phyloP scores from a whole-genome alignment of 371 early-diverging fungal species.

The Circinella umbellata region DNA sequence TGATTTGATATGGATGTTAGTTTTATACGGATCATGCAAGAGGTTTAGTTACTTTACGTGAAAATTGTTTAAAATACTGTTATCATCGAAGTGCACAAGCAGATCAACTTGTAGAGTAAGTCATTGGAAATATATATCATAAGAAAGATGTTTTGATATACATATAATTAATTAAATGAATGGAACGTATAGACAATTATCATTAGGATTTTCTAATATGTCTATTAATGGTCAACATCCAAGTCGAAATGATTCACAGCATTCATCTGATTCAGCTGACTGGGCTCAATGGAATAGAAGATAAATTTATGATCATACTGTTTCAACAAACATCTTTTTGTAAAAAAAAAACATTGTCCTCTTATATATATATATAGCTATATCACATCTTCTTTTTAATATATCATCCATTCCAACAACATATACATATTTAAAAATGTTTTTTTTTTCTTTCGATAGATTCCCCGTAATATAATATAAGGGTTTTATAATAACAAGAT shows the following conservation, averaged over 20 bases:
- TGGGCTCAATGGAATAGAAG: constrained; percentile 13
- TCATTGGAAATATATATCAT: not conserved
- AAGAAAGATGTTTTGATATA: too few relatives aligned
- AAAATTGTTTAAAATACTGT: constrained; percentile 70
- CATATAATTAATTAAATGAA: not conserved
- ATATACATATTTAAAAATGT: too few relatives aligned
- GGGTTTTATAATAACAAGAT: too few relatives aligned
- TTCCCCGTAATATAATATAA: too few relatives aligned
- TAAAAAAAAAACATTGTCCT: too few relatives aligned
- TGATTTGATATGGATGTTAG: constrained; percentile 31
- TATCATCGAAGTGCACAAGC: constrained; percentile 67
- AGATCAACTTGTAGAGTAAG: constrained; percentile 20
- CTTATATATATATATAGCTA: too few relatives aligned
- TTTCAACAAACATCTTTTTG: too few relatives aligned
- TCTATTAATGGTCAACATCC: constrained; percentile 10
- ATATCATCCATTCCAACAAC: too few relatives aligned
- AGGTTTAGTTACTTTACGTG: constrained; percentile 58
- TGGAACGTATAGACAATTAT: not conserved
- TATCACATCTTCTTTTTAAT: too few relatives aligned
- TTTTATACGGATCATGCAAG: constrained; percentile 75
- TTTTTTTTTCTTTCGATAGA: too few relatives aligned
- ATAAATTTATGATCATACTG: not conserved
- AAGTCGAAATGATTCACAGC: not conserved
- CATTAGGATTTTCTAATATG: constrained; percentile 1
- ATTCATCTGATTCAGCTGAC: constrained; percentile 1